A percentile compares a stretch with the other conserved stretches of the same genome.
phyloP scores from a whole-genome alignment of 768 basidiomycete genomes.

The Cyathus striatus region DNA sequence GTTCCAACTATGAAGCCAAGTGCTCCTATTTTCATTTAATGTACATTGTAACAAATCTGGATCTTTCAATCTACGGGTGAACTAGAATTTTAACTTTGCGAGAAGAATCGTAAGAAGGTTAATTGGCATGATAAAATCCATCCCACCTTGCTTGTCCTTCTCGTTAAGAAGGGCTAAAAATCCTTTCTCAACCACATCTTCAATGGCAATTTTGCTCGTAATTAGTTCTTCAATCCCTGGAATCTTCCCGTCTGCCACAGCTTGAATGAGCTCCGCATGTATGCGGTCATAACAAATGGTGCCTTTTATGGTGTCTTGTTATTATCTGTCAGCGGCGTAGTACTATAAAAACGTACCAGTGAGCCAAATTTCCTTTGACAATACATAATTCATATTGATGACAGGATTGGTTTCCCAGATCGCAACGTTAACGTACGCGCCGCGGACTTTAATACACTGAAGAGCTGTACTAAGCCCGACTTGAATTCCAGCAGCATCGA shows the following conservation, averaged over 20 bases:
- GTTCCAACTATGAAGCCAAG: too few species aligned
- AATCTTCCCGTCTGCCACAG: constrained; percentile 33
- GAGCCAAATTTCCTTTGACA: constrained; percentile 30
- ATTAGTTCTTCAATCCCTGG: constrained; percentile 33
- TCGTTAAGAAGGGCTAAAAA: constrained; percentile 33
- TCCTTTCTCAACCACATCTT: constrained; percentile 38
- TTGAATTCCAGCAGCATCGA: constrained; percentile 42
- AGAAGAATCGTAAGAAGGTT: background rate
- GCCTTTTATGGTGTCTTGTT: constrained; percentile 15
- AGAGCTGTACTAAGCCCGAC: constrained; percentile 30
- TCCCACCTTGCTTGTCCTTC: constrained; percentile 35
- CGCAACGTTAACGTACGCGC: constrained; percentile 35
- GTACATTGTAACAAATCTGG: too few species aligned
- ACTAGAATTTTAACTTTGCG: constrained; percentile 40
- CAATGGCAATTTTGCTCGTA: constrained; percentile 32
- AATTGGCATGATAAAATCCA: background rate
- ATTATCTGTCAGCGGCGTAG: background rate
- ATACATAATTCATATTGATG: constrained; percentile 30
- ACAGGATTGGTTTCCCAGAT: constrained; percentile 32
- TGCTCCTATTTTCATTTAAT: too few species aligned
- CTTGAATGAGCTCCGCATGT: constrained; percentile 32
- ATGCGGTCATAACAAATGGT: constrained; percentile 31
- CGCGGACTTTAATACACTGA: constrained; percentile 27
- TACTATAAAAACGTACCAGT: constrained; percentile 22
- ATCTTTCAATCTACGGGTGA: constrained; percentile 16